Percentiles rank a stretch among this genome's conserved stretches.
phyloP scores from a whole-genome alignment of 2,329 filamentous ascomycete genomes.

The Epichloe elymi region DNA sequence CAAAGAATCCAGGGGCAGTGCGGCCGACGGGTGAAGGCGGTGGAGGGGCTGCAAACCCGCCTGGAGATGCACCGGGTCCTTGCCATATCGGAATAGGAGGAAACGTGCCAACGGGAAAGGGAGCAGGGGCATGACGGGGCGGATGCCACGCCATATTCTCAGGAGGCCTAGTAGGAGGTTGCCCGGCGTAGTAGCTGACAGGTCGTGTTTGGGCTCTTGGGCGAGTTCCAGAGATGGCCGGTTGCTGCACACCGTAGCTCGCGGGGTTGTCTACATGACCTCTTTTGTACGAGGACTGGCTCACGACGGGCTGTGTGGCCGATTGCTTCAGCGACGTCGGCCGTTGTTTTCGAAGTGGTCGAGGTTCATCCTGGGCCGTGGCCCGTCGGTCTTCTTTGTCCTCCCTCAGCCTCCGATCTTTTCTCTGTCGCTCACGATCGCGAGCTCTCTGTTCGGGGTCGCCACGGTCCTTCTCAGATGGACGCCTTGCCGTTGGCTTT shows the following conservation, averaged over 20 bases:
- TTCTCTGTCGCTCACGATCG: conserved; percentile 17
- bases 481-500: conserved; percentile 12
- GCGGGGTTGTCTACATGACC: conserved; percentile 22
- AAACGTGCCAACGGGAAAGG: conserved; percentile 16
- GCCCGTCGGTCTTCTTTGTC: conserved; percentile 10
- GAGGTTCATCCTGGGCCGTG: conserved; percentile 12
- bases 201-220: conserved; percentile 22
- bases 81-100: conserved; percentile 18
- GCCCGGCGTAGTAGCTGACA: conserved; percentile 23
- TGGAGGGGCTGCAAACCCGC: conserved; percentile 12
- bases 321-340: conserved; percentile 19
- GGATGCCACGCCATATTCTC: conserved; percentile 15
- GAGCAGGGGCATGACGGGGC: conserved; percentile 12
- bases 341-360: conserved; percentile 15
- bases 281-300: conserved; percentile 16
- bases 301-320: conserved; percentile 20
- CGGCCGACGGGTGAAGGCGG: conserved; percentile 16
- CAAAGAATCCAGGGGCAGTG: conserved; percentile 17
- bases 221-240: conserved; percentile 17
- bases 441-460: conserved; percentile 11
- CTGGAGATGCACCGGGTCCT: conserved; percentile 12
- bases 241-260: conserved; percentile 23
- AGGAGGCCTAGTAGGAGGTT: conserved; percentile 13
- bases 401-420: conserved; percentile 13
- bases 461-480: conserved; percentile 11